Evolutionary conservation across 106 monocot species (phyloP).

Genomic region (Allium fistulosum): DNA sequence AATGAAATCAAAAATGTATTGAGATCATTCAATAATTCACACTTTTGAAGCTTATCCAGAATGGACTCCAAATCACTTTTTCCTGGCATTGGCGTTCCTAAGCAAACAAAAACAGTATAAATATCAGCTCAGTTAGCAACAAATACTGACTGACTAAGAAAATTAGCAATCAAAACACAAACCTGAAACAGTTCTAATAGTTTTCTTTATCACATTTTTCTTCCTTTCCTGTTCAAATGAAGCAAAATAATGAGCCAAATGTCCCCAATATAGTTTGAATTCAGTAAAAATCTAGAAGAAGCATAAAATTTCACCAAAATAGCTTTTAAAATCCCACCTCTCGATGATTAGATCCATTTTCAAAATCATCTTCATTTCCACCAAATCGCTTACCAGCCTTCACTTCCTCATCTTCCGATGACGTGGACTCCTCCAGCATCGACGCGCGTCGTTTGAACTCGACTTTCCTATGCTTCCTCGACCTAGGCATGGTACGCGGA

Average conservation of each 20-base stretch:
- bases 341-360: conserved; percentile 17
- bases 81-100: conserved; percentile 55
- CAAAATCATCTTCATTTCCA: conserved; percentile 19
- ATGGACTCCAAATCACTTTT: conserved; percentile 34
- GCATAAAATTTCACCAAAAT: too few relatives aligned
- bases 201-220: conserved; percentile 4
- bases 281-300: too few relatives aligned
- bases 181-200: conserved; percentile 24
- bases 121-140: not conserved
- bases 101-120: conserved; percentile 1
- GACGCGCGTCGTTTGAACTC: not conserved
- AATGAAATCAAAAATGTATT: conserved; percentile 6
- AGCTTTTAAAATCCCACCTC: conserved; percentile 12
- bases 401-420: conserved; percentile 5
- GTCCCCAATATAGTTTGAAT: too few relatives aligned
- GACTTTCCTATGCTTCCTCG: not conserved
- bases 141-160: not conserved
- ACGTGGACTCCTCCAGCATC: not conserved
- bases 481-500: not conserved
- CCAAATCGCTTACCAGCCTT: not conserved
- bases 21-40: conserved; percentile 6
- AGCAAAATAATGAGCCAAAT: not conserved
- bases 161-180: not conserved
- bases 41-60: conserved; percentile 93
- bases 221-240: conserved; percentile 12